Evolutionary conservation across 2,329 filamentous ascomycete species (phyloP), one percentile per base, ranked within the genome.

Genomic region (Arthrobotrys sinensis): DNA sequence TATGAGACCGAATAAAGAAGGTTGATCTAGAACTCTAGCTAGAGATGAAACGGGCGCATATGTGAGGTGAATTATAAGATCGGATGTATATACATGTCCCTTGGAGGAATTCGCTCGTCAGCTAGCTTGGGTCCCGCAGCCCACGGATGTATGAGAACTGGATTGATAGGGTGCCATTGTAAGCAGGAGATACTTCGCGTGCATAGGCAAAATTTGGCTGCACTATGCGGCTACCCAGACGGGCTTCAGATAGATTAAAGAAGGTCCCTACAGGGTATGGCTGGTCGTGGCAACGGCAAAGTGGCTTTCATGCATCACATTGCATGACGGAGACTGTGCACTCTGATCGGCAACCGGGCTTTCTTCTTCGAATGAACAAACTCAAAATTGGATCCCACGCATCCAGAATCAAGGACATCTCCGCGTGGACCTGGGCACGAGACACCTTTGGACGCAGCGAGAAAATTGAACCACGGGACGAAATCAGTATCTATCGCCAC

Each of bases 261-360:
- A 65, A 65, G n/a, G 40, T 50, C 34, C 50, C 32, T 48, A 28
- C 70, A 55, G 40, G 63, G 43, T 64, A 75, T 28, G 19, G 43
- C 52, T 21, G 52, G n/a, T 21, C 48, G 70, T 75, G 70, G 70
- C 70, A 66, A 75, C 43, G 70, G 70, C 70, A 67, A 75, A 75
- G 70, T 75, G 60, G 70, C 70, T 67, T 75, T 52, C 28, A 57
- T 75, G 70, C 50, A 75, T 45, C 50, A 50, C 45, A 34, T 34
- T 67, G 52, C 70, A 67, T 64, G 40, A 67, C 34, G 43, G 19
- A 67, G 36, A 28, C 24, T 2, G 24, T 28, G 60, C n/a, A 43
- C 28, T 62, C 63, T 57, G 70, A 75, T 75, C 70, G 62, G 43
- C 70, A 62, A 11, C 48, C 48, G 48, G 50, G 52, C 57, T 32